phyloP scores from a whole-genome alignment of 2,329 filamentous ascomycete genomes.

The Harringtonia aguacate region DNA sequence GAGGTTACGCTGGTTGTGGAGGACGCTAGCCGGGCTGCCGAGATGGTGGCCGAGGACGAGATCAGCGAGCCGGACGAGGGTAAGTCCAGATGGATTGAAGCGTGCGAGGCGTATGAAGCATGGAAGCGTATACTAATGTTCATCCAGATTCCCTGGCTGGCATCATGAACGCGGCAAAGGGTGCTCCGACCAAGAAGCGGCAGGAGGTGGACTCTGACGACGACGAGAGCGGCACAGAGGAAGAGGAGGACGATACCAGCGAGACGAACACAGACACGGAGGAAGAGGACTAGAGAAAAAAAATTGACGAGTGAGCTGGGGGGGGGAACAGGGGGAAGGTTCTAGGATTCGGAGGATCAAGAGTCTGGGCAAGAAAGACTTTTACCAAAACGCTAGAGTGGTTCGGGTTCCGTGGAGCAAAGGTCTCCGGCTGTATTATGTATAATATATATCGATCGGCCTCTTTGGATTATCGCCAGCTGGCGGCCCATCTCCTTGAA shows the following conservation, averaged over 20 bases:
- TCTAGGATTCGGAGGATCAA: too few relatives aligned
- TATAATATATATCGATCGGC: too few relatives aligned
- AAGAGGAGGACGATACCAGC: slow-evolving; percentile 55
- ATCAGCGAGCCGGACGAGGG: slow-evolving; percentile 98
- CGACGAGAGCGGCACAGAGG: slow-evolving; percentile 77
- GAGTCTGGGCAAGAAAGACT: too few relatives aligned
- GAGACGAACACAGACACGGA: slow-evolving; percentile 61
- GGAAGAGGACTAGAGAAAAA: slow-evolving; percentile 35
- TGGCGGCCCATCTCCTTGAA: too few relatives aligned
- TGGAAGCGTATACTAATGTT: not conserved
- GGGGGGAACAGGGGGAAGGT: too few relatives aligned
- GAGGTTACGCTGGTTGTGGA: slow-evolving; percentile 85
- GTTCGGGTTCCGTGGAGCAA: not conserved
- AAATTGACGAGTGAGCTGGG: not conserved
- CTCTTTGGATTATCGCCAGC: too few relatives aligned
- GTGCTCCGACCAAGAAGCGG: slow-evolving; percentile 43
- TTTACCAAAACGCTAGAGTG: too few relatives aligned
- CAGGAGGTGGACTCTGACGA: slow-evolving; percentile 50
- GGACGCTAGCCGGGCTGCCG: slow-evolving; percentile 73
- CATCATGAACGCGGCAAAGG: slow-evolving; percentile 82
- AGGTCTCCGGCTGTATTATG: not conserved
- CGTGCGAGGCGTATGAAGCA: too few relatives aligned
- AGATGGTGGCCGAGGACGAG: slow-evolving; percentile 78
- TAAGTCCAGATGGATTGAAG: too few relatives aligned
- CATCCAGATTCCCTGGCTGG: slow-evolving; percentile 71